These are phyloP conservation scores for Eremochloa ophiuroides DNA, from an alignment of 176 grass and related monocot species.

Conservation along the genomic window DNA sequence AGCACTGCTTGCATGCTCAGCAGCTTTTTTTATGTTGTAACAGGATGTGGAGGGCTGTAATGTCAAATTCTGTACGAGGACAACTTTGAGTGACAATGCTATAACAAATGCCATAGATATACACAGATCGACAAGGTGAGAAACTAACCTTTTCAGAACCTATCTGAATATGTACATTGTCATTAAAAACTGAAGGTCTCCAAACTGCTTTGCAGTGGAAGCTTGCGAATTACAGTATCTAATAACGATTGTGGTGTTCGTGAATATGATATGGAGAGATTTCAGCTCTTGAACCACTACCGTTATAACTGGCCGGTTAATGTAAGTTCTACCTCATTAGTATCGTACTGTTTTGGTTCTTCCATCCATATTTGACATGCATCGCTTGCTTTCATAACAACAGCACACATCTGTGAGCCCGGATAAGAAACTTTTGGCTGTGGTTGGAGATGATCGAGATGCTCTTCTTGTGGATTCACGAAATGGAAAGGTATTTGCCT, in stretches of 20 bases:
- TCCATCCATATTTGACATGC: slow-evolving; percentile 1
- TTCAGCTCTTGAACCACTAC: slow-evolving; percentile 78
- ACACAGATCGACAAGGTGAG: slow-evolving; percentile 65
- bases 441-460: slow-evolving; percentile 67
- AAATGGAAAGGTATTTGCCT: slow-evolving; percentile 75
- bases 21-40: slow-evolving; percentile 5
- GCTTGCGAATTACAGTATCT: slow-evolving; percentile 61
- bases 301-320: slow-evolving; percentile 85
- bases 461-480: slow-evolving; percentile 68
- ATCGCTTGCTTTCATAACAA: not conserved
- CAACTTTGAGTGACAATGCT: slow-evolving; percentile 81
- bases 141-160: not conserved
- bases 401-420: slow-evolving; percentile 85
- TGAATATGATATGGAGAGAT: slow-evolving; percentile 85
- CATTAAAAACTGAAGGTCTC: slow-evolving; percentile 22
- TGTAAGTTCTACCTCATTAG: slow-evolving; percentile 47
- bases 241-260: slow-evolving; percentile 86
- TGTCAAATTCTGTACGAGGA: slow-evolving; percentile 78
- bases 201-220: slow-evolving; percentile 51
- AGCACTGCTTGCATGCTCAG: not conserved
- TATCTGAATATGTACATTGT: slow-evolving; percentile 16
- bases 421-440: slow-evolving; percentile 55
- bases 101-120: slow-evolving; percentile 95
- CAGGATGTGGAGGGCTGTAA: slow-evolving; percentile 55
- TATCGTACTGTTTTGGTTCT: not conserved